Percentiles rank a stretch among this genome's conserved stretches.
Evolutionary conservation across 192 early-diverging fungal genomes (phyloP).

Genomic region (Podila horticola): DNA sequence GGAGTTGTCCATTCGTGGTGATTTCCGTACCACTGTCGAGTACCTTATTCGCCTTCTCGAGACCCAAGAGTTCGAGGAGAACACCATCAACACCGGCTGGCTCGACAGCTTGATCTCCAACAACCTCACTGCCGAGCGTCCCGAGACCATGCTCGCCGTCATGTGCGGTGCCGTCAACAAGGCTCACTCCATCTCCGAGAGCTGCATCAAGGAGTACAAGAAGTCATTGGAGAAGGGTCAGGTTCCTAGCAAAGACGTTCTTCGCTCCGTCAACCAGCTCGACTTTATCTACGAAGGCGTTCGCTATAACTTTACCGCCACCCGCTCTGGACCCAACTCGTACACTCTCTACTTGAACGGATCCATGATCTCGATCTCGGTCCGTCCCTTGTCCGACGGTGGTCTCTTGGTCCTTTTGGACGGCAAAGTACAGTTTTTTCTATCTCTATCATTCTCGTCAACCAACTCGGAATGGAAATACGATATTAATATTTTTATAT

Average conservation of each 20-base stretch:
- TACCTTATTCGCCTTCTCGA: conserved; percentile 95
- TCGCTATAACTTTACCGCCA: conserved; percentile 90
- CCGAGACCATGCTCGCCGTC: conserved; percentile 89
- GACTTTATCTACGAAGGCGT: conserved; percentile 95
- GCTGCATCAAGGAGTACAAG: conserved; percentile 79
- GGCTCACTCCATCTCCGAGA: conserved; percentile 75
- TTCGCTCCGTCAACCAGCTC: conserved; percentile 79
- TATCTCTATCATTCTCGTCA: neutral
- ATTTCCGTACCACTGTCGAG: conserved; percentile 98
- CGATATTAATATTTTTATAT: neutral
- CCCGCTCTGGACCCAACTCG: conserved; percentile 81
- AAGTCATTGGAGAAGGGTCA: conserved; percentile 92
- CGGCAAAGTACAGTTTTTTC: conserved; percentile 67
- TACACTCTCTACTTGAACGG: conserved; percentile 87
- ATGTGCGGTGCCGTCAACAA: conserved; percentile 93
- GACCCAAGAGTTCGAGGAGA: conserved; percentile 87
- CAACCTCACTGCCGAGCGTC: conserved; percentile 90
- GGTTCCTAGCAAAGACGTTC: conserved; percentile 78
- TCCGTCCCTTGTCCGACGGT: conserved; percentile 90
- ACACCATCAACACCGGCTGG: conserved; percentile 95
- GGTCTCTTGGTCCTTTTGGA: conserved; percentile 91
- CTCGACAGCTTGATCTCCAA: conserved; percentile 92
- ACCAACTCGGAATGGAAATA: too few relatives aligned
- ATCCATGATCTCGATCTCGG: conserved; percentile 82
- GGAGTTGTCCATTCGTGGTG: conserved; percentile 97